phyloP scores from a whole-genome alignment of 768 basidiomycete genomes.

The Tubosaeta sp. region DNA sequence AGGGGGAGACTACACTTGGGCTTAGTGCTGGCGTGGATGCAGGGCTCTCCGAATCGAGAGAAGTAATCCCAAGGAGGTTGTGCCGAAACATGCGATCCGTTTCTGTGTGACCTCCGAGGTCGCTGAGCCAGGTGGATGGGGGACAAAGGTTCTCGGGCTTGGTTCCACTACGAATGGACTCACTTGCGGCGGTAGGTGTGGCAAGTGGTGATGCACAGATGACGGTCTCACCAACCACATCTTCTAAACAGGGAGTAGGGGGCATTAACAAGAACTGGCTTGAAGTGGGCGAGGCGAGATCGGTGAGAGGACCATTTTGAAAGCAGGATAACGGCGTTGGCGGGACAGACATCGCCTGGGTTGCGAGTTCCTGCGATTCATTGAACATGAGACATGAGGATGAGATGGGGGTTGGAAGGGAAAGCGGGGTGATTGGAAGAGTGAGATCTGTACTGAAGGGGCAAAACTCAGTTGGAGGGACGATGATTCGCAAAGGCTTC shows the following conservation, averaged over 20 bases:
- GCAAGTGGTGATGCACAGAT: constrained; percentile 11
- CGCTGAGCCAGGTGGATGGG: constrained; percentile 30
- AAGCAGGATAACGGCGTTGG: constrained; percentile 8
- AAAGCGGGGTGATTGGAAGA: constrained; percentile 25
- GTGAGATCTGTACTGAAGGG: constrained; percentile 31
- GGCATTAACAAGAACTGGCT: constrained; percentile 28
- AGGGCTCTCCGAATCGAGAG: constrained; percentile 15
- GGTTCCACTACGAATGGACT: constrained; percentile 4
- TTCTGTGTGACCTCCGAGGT: constrained; percentile 30
- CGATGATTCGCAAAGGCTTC: constrained; percentile 29
- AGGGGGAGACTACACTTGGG: constrained; percentile 17
- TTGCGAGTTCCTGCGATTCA: constrained; percentile 10
- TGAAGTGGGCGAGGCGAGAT: constrained; percentile 24
- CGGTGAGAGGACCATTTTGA: constrained; percentile 6
- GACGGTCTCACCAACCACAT: constrained; percentile 6
- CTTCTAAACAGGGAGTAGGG: constrained; percentile 16
- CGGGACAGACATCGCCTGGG: constrained; percentile 5
- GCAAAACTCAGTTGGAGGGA: constrained; percentile 32
- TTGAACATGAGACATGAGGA: constrained; percentile 27
- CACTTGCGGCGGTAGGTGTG: constrained; percentile 3
- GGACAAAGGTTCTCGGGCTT: constrained; percentile 15
- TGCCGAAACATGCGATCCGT: constrained; percentile 30
- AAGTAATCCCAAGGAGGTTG: constrained; percentile 15
- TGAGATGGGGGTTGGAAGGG: constrained; percentile 23
- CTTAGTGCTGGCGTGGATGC: constrained; percentile 24